phyloP scores from a whole-genome alignment of 306 rosid species.

The Delonix regia region DNA sequence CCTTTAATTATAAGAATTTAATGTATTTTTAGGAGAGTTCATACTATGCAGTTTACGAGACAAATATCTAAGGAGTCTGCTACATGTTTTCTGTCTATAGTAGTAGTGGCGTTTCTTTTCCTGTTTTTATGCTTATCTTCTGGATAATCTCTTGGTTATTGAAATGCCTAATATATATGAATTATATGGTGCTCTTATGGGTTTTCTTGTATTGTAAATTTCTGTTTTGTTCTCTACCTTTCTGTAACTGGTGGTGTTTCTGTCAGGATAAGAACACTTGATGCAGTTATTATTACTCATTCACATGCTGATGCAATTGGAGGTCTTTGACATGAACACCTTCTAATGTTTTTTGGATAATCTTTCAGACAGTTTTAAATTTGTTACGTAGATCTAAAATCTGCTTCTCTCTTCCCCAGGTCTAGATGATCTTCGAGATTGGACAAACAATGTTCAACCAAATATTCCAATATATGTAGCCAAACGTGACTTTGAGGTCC shows the following conservation, averaged over 20 bases:
- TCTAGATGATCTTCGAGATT: conserved; percentile 94
- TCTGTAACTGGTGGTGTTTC: conserved; percentile 59
- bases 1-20: background rate
- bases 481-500: conserved; percentile 89
- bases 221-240: conserved; percentile 35
- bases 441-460: conserved; percentile 98
- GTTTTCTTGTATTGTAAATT: conserved; percentile 33
- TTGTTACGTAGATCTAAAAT: conserved; percentile 26
- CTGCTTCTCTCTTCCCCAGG: conserved; percentile 50
- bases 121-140: background rate
- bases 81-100: background rate
- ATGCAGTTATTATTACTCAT: conserved; percentile 94
- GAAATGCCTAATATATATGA: conserved; percentile 13
- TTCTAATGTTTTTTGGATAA: conserved; percentile 39
- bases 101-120: conserved; percentile 17
- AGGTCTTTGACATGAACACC: conserved; percentile 70
- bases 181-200: conserved; percentile 21
- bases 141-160: conserved; percentile 14
- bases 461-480: conserved; percentile 83
- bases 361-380: conserved; percentile 20
- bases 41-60: conserved; percentile 4
- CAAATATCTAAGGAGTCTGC: background rate
- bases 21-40: background rate
- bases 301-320: conserved; percentile 99
- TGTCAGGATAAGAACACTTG: conserved; percentile 95